Evolutionary conservation across 148 eudicot genomes (phyloP), one percentile per base, ranked within the genome.

Genomic region (Fagopyrum tataricum): DNA sequence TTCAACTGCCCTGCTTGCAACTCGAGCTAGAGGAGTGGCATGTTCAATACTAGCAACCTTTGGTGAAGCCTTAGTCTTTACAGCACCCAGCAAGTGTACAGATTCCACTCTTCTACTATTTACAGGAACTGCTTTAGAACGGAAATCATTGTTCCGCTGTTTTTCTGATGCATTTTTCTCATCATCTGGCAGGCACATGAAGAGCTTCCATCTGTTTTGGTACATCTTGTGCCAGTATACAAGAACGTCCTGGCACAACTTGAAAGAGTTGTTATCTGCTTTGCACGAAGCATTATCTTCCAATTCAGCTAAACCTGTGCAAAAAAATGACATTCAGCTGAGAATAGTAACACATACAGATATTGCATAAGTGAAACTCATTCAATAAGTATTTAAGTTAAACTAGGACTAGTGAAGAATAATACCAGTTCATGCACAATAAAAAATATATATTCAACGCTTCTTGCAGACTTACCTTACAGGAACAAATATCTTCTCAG

Each of bases 121-220:
- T 23, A 79, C 42, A 37, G 85, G 58, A 39, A 90, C 73, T 73
- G 92, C 64, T 74, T 79, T 79, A 70, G 80, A 88, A 66, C 73
- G 84, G 72, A 81, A 80, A 73, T 76, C 85, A 67, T 83, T 80
- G 44, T 62, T 78, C 24, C 49, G 80, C 44, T 82, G 89, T 76
- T 88, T 87, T 74, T 78, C 85, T 47, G 99, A 86, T 56, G 68
- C 73, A 77, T 96, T 85, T 76, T 84, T 88, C 48, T 90, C 97
- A 53, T 96, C 99, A 44, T 96, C 99, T n/a, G 91, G 75, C 94
- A 90, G 31, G 96, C 82, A 75, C 96, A 88, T 52, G 72, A 70
- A 44, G 99, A 88, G 80, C 87, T 87, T 78, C 94, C 99, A 83
- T 96, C 99, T 21, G 82, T 71, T 15, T 91, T 80, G 78, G 81